phyloP scores from a whole-genome alignment of 2,329 filamentous ascomycete species.

The Phoma sp. region DNA sequence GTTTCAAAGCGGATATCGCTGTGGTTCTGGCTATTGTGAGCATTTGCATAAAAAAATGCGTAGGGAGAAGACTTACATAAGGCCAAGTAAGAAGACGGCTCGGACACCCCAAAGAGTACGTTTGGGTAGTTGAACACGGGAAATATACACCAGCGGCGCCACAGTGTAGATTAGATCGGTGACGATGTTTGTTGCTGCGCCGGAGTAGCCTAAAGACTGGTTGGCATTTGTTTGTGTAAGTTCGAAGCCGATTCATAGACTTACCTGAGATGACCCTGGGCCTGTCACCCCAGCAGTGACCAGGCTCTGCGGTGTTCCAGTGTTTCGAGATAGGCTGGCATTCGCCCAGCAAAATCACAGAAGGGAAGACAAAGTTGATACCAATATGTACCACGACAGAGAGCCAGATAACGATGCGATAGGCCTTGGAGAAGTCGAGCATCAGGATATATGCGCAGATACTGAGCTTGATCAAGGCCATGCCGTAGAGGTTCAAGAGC shows the following conservation, averaged over 20 bases:
- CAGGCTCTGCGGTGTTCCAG: conserved; percentile 30
- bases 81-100: conserved; percentile 33
- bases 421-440: conserved; percentile 32
- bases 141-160: conserved; percentile 32
- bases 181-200: conserved; percentile 33
- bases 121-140: conserved; percentile 30
- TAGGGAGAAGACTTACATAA: conserved; percentile 23
- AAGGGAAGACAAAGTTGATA: conserved; percentile 32
- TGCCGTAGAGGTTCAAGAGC: conserved; percentile 34
- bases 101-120: conserved; percentile 37
- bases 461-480: conserved; percentile 38
- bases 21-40: conserved; percentile 26
- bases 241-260: not conserved
- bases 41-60: not conserved
- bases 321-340: conserved; percentile 32
- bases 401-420: conserved; percentile 30
- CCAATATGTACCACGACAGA: conserved; percentile 28
- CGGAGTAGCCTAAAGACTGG: conserved; percentile 24
- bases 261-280: conserved; percentile 32
- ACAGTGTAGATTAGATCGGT: conserved; percentile 35
- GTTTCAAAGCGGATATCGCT: conserved; percentile 33
- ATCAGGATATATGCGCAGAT: conserved; percentile 36
- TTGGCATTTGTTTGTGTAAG: not conserved
- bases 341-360: conserved; percentile 31
- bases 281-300: conserved; percentile 30